Evolutionary conservation across 805 yeast species (phyloP).

Genomic region (Wickerhamomyces rabaulensis): DNA sequence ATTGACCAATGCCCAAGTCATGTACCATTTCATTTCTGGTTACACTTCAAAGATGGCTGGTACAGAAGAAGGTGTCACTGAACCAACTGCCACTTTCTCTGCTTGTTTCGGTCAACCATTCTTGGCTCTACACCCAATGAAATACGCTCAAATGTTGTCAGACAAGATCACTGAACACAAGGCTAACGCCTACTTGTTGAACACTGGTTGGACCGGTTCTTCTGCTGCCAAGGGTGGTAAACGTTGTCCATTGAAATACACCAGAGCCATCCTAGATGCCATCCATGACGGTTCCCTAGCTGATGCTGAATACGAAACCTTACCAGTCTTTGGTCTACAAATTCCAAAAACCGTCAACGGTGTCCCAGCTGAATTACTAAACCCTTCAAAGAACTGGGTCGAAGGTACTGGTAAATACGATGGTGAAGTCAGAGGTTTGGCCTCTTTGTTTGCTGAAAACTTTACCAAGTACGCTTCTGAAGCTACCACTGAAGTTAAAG

Average conservation of each 20-base stretch:
- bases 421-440: slow-evolving; percentile 60
- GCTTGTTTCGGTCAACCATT: slow-evolving; percentile 99
- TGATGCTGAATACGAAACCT: slow-evolving; percentile 73
- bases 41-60: slow-evolving; percentile 99
- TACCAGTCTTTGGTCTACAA: slow-evolving; percentile 81
- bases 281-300: slow-evolving; percentile 88
- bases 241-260: slow-evolving; percentile 96
- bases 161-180: slow-evolving; percentile 86
- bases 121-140: slow-evolving; percentile 96
- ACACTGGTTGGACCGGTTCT: slow-evolving; percentile 98
- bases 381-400: slow-evolving; percentile 82
- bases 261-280: slow-evolving; percentile 92
- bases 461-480: slow-evolving; percentile 78
- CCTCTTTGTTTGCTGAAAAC: slow-evolving; percentile 75
- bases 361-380: slow-evolving; percentile 80
- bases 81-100: slow-evolving; percentile 96
- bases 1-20: slow-evolving; percentile 90
- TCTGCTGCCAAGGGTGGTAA: slow-evolving; percentile 91
- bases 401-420: slow-evolving; percentile 49
- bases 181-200: slow-evolving; percentile 92
- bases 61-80: slow-evolving; percentile 97
- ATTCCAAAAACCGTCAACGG: slow-evolving; percentile 72
- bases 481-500: slow-evolving; percentile 80
- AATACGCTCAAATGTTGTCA: slow-evolving; percentile 92
- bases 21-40: slow-evolving; percentile 98